phyloP scores from a whole-genome alignment of 1,139 yeast genomes.

The Suhomyces panamericanus region DNA sequence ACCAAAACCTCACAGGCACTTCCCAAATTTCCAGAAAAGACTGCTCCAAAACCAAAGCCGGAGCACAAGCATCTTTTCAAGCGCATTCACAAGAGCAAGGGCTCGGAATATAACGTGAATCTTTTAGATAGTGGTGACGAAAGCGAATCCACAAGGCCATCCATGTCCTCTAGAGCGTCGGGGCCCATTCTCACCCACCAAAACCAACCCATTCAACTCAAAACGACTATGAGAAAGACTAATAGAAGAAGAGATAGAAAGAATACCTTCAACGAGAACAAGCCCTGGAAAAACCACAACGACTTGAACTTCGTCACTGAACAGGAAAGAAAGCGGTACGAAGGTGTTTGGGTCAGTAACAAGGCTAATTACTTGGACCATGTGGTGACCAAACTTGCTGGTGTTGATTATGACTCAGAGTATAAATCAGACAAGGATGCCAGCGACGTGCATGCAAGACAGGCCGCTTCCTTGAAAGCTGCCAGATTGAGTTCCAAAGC shows the following conservation, averaged over 20 bases:
- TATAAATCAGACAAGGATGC: slow-evolving; percentile 16
- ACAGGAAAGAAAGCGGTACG: slow-evolving; percentile 81
- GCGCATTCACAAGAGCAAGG: slow-evolving; percentile 18
- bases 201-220: slow-evolving; percentile 43
- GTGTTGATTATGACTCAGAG: slow-evolving; percentile 30
- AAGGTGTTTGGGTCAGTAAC: slow-evolving; percentile 91
- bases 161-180: slow-evolving; percentile 7
- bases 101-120: slow-evolving; percentile 18
- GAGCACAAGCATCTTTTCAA: slow-evolving; percentile 15
- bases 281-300: slow-evolving; percentile 92
- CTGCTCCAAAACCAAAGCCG: slow-evolving; percentile 3
- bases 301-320: slow-evolving; percentile 63
- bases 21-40: slow-evolving; percentile 18
- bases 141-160: slow-evolving; percentile 11
- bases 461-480: slow-evolving; percentile 31
- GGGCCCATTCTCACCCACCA: slow-evolving; percentile 13
- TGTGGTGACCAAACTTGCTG: slow-evolving; percentile 36
- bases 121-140: slow-evolving; percentile 18
- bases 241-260: slow-evolving; percentile 43
- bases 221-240: slow-evolving; percentile 69
- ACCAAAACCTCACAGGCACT: slow-evolving; percentile 10
- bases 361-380: slow-evolving; percentile 60
- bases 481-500: slow-evolving; percentile 33
- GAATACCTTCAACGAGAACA: slow-evolving; percentile 73
- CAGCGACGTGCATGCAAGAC: neutral